Evolutionary conservation across 148 eudicot genomes (phyloP).

Genomic region (Gaultheria prostrata): DNA sequence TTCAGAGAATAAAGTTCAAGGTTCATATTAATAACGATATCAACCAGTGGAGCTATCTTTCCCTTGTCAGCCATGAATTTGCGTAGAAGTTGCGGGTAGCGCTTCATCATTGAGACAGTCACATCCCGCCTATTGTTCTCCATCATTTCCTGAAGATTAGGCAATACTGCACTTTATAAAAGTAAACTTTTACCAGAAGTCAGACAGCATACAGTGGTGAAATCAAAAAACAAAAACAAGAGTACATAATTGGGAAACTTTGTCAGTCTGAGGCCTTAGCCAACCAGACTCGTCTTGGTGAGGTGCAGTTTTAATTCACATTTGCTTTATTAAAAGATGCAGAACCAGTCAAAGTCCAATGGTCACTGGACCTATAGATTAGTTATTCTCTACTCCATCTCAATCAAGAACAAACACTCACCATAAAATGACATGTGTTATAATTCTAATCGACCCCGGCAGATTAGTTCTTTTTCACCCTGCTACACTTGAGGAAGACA

Average conservation of each 20-base stretch:
- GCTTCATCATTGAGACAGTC: conserved; percentile 81
- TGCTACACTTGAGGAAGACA: conserved; percentile 5
- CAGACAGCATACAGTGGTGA: too few species aligned
- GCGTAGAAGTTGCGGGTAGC: conserved; percentile 76
- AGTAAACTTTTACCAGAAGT: neutral
- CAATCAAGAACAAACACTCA: neutral
- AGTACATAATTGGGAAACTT: neutral
- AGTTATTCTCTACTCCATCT: neutral
- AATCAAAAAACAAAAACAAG: neutral
- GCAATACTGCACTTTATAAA: conserved; percentile 8
- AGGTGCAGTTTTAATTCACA: conserved; percentile 3
- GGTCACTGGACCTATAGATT: neutral
- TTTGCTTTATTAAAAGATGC: neutral
- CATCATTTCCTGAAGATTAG: conserved; percentile 57
- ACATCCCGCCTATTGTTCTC: conserved; percentile 64
- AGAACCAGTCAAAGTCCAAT: neutral
- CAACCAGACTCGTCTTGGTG: neutral
- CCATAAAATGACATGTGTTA: neutral
- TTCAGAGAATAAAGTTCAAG: conserved; percentile 94
- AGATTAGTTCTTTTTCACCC: neutral
- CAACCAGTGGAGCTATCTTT: conserved; percentile 75
- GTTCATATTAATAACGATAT: conserved; percentile 65
- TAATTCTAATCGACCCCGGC: neutral
- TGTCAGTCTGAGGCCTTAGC: neutral
- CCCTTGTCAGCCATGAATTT: conserved; percentile 82